These are phyloP conservation scores for Trichoderma arundinaceum DNA, from an alignment of 2,329 filamentous ascomycete species.

Conservation along the genomic window DNA sequence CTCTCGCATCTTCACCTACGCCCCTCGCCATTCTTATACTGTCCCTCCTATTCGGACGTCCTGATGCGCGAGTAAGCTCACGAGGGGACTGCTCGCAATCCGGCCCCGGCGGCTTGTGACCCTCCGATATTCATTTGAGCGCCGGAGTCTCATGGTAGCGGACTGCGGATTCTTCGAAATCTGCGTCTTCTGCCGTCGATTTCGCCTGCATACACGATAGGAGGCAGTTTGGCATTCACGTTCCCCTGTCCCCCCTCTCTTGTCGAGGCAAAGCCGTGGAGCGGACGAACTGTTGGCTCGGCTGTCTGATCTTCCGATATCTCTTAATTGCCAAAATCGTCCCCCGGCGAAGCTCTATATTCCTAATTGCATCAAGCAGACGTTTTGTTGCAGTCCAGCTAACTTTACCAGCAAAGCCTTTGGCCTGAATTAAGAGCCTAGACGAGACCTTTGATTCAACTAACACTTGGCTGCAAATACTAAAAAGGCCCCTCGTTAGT, in stretches of 20 bases:
- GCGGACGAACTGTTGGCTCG: not conserved
- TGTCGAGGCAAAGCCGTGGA: conserved; percentile 1
- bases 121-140: not conserved
- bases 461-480: conserved; percentile 1
- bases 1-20: not conserved
- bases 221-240: not conserved
- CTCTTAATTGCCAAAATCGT: not conserved
- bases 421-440: conserved; percentile 2
- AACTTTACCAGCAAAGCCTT: conserved; percentile 10
- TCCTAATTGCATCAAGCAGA: not conserved
- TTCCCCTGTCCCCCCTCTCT: not conserved
- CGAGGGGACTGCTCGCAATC: conserved; percentile 6
- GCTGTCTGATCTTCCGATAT: not conserved
- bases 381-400: conserved; percentile 1
- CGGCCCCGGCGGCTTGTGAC: not conserved
- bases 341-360: not conserved
- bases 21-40: not conserved
- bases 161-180: conserved; percentile 8
- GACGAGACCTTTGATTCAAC: conserved; percentile 6
- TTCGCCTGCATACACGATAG: not conserved
- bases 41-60: not conserved
- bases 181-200: not conserved
- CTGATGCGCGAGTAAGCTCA: not conserved
- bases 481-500: not conserved
- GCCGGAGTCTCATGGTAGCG: not conserved